A percentile compares a stretch with the other conserved stretches of the same genome.
Conservation (phyloP, 306 rosid species). For the Gynostemma pentaphyllum region DNA sequence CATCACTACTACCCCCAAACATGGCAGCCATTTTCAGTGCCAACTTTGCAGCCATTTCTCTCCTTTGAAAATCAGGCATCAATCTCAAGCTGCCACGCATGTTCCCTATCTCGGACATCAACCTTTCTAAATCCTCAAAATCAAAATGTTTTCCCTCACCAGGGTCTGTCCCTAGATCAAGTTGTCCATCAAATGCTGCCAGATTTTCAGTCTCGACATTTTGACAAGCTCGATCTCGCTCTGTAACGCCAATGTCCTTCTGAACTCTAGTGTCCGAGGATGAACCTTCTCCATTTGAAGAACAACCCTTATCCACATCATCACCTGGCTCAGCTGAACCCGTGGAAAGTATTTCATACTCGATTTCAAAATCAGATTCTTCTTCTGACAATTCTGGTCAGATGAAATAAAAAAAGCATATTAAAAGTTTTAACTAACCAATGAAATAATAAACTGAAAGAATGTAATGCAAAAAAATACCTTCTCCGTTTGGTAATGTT, state of each 20-base stretch:
- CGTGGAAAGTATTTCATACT: constrained; percentile 57
- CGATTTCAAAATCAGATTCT: constrained; percentile 74
- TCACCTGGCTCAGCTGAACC: constrained; percentile 69
- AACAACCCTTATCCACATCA: constrained; percentile 51
- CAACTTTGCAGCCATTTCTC: constrained; percentile 80
- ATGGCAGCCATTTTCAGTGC: constrained; percentile 82
- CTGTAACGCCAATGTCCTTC: constrained; percentile 1
- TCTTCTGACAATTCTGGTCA: constrained; percentile 63
- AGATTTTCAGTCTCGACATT: constrained; percentile 16
- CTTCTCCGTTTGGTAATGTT: constrained; percentile 56
- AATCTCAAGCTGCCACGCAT: constrained; percentile 63
- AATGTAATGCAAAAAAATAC: constrained; percentile 20
- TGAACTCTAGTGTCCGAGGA: constrained; percentile 24
- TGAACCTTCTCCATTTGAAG: constrained; percentile 23
- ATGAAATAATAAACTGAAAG: not conserved
- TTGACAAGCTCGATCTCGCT: not conserved
- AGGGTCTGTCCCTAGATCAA: constrained; percentile 19
- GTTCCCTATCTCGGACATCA: constrained; percentile 86
- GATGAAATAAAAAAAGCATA: constrained; percentile 8
- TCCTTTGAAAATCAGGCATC: constrained; percentile 87
- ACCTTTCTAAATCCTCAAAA: constrained; percentile 66
- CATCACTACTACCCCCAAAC: constrained; percentile 64
- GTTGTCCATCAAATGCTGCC: constrained; percentile 10
- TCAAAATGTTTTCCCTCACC: constrained; percentile 28
- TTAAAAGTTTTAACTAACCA: constrained; percentile 11